A percentile compares a stretch with the other conserved stretches of the same genome.
phyloP scores from a whole-genome alignment of 352 stramenopile species.

The Globisporangium canariense region DNA sequence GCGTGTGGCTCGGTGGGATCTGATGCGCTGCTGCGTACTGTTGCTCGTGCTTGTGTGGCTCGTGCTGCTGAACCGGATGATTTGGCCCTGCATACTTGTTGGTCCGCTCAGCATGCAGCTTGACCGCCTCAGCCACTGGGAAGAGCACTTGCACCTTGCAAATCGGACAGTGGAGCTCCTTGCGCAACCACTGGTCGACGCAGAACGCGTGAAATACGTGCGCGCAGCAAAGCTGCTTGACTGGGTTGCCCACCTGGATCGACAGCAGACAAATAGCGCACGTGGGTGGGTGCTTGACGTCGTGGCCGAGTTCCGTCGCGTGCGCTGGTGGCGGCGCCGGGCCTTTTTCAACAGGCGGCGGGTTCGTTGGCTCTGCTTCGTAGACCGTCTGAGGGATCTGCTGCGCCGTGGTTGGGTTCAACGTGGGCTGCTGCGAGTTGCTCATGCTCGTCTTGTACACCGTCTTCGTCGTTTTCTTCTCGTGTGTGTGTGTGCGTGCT shows the following conservation, averaged over 20 bases:
- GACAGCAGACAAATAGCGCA: conserved; percentile 40
- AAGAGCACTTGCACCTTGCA: conserved; percentile 67
- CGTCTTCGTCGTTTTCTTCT: neutral
- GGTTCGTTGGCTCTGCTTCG: conserved; percentile 1
- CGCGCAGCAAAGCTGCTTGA: conserved; percentile 57
- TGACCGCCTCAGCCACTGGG: conserved; percentile 24
- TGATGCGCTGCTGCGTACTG: conserved; percentile 1
- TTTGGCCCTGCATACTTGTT: neutral
- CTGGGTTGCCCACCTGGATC: conserved; percentile 27
- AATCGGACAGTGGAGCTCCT: conserved; percentile 42
- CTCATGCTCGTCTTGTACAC: neutral
- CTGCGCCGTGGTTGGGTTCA: conserved; percentile 7
- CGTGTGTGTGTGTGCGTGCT: neutral
- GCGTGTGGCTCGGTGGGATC: neutral
- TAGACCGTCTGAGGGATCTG: conserved; percentile 16
- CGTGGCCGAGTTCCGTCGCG: neutral
- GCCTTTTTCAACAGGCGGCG: neutral
- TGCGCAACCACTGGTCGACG: conserved; percentile 47
- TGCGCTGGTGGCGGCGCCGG: neutral
- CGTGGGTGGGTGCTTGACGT: conserved; percentile 20
- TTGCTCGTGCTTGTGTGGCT: conserved; percentile 5
- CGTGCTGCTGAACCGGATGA: neutral
- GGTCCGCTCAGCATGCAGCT: conserved; percentile 17
- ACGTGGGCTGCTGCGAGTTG: neutral
- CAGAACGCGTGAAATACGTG: conserved; percentile 67